Conservation (phyloP, 768 basidiomycete genomes). For the Lactarius trivialis region DNA sequence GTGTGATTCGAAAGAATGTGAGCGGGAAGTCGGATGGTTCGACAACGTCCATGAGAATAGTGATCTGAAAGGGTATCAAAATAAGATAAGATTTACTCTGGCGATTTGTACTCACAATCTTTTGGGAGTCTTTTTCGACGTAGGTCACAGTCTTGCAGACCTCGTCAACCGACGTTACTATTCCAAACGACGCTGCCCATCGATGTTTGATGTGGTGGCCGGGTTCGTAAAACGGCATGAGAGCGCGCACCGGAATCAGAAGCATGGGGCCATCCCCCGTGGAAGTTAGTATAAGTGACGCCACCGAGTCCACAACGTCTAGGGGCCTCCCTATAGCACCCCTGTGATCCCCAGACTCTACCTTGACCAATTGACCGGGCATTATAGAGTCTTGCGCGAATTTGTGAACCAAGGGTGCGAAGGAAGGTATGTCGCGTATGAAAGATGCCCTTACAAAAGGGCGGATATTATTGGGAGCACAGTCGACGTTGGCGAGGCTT, state of each 20-base stretch:
- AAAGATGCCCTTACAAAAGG: background rate
- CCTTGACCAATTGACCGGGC: background rate
- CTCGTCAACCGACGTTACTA: background rate
- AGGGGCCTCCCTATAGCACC: background rate
- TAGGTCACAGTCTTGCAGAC: background rate
- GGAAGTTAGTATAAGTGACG: background rate
- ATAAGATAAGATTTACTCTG: too few relatives aligned
- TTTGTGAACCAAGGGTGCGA: background rate
- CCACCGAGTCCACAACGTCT: background rate
- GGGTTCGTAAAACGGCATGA: background rate
- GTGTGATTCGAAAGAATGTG: background rate
- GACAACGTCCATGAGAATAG: background rate
- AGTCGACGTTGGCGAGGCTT: background rate
- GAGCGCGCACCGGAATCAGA: background rate
- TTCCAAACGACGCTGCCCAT: background rate
- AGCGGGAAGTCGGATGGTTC: background rate
- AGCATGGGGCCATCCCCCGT: background rate
- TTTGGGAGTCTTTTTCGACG: background rate
- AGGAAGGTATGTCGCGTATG: background rate
- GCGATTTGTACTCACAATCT: background rate
- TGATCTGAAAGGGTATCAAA: background rate
- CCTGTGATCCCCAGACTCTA: background rate
- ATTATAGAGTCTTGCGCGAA: background rate
- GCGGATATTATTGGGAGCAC: background rate
- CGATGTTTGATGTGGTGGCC: background rate